Evolutionary conservation across 768 basidiomycete species (phyloP), one percentile per base, ranked within the genome.

Genomic region (Hygrophorus pudorinus): DNA sequence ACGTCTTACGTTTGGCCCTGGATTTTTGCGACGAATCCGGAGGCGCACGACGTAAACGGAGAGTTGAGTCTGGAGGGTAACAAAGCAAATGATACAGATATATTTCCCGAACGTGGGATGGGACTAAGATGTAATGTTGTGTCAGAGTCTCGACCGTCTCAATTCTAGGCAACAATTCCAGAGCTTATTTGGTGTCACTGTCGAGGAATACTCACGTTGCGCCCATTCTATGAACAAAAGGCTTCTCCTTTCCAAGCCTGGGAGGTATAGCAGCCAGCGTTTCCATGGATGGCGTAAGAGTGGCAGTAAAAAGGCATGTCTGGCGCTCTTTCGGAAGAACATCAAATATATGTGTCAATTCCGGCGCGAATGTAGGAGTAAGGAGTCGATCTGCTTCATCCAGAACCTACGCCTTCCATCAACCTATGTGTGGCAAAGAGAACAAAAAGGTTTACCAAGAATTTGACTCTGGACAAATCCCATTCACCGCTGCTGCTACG

Each of bases 341-440:
- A 29, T 67, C 64, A 59, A 98, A 93, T 16, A 98, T 59, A 56
- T 81, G 75, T 1, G 76, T 70, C 35, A 99, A 65, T 41, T 98
- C 94, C 1, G 85, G 75, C 6, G 89, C 75, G 59, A 99, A 99
- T 0, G 90, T 91, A 0, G 85, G 68, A 2, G 90, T 87, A 17
- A 99, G 70, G 20, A 99, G 70, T 20, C 94, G 73, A 66, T 99
- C 96, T 0, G 96, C 96, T 67, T 99, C 96, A 62, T 98, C 96
- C 8, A 99, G 71, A 1, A 98, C 81, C 90, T 97, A 48, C 21
- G 12, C 11, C 12, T 41, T 17, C 38, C 38, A 36, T 13, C 28
- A 45, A 42, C 33, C 27, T 34, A 29, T 29, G 30, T 4, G 38
- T 18, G 35, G 30, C 18, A 30, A 5, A 9, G 36, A 1, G 11